Conservation (phyloP, 208 protist genomes). For the Trypanosoma congolense region DNA sequence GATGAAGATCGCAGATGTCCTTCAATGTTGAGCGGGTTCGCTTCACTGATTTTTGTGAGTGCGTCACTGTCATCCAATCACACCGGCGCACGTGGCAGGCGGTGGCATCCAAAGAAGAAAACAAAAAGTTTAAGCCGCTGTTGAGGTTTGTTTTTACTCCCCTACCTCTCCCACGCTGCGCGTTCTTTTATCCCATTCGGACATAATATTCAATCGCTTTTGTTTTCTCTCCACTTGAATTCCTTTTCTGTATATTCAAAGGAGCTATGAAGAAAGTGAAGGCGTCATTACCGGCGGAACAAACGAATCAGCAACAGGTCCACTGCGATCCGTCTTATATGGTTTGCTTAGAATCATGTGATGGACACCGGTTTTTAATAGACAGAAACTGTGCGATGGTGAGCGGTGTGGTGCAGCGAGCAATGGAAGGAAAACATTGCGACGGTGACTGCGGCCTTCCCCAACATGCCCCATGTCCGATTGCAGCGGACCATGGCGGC, state of each 20-base stretch:
- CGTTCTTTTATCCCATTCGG: too few species aligned
- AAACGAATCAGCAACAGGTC: slow-evolving; percentile 14
- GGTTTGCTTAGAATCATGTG: slow-evolving; percentile 46
- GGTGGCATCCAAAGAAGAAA: not conserved
- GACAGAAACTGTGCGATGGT: slow-evolving; percentile 70
- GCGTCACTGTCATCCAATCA: too few species aligned
- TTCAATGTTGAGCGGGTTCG: slow-evolving; percentile 70
- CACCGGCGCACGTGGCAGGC: not conserved
- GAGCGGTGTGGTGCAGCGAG: slow-evolving; percentile 32
- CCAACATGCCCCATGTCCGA: too few species aligned
- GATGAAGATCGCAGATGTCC: slow-evolving; percentile 62
- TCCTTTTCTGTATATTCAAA: not conserved
- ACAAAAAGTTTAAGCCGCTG: not conserved
- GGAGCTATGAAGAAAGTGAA: slow-evolving; percentile 8
- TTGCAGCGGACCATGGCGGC: too few species aligned
- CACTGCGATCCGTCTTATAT: slow-evolving; percentile 36
- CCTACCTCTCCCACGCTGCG: too few species aligned
- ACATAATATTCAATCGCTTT: too few species aligned
- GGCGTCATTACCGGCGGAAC: slow-evolving; percentile 1
- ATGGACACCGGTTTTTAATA: slow-evolving; percentile 55
- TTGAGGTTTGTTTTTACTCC: not conserved
- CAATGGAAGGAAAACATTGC: slow-evolving; percentile 5
- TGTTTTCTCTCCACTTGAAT: not conserved
- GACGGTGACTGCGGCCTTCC: not conserved
- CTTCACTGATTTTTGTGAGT: not conserved